Conservation (phyloP, 495 filamentous ascomycete species). For the Lepidopterella palustris region DNA sequence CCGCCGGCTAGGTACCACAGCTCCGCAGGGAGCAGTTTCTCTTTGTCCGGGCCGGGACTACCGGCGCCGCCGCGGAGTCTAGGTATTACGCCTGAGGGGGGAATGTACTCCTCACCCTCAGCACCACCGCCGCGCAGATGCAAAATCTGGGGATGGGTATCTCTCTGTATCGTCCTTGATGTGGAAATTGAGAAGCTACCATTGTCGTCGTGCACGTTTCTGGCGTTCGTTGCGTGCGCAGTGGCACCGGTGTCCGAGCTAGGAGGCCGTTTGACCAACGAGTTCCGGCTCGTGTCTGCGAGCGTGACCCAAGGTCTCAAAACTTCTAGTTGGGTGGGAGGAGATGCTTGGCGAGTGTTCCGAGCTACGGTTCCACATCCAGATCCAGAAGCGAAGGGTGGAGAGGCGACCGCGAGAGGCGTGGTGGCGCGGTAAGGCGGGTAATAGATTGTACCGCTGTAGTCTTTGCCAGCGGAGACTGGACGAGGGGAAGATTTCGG, state of each 20-base stretch:
- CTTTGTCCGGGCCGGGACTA: background rate
- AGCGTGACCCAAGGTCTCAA: background rate
- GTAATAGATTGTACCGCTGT: constrained; percentile 2
- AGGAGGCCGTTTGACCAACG: background rate
- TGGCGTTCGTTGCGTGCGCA: background rate
- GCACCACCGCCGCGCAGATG: too few relatives aligned
- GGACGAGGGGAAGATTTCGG: background rate
- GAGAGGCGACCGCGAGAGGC: background rate
- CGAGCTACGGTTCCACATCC: too few relatives aligned
- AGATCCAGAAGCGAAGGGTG: too few relatives aligned
- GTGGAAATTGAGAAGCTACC: too few relatives aligned
- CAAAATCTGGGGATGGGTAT: too few relatives aligned
- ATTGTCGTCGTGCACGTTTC: too few relatives aligned
- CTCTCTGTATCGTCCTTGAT: too few relatives aligned
- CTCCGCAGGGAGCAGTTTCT: background rate
- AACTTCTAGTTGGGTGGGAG: background rate
- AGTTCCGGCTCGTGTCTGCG: background rate
- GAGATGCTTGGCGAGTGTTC: background rate
- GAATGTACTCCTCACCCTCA: background rate
- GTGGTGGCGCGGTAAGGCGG: background rate
- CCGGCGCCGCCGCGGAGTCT: constrained; percentile 48
- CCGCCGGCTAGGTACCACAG: background rate
- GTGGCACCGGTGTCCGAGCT: background rate
- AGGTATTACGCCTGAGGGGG: constrained; percentile 38
- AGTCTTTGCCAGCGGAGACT: background rate